Percentiles rank a stretch among this genome's conserved stretches.
These are phyloP conservation scores for Macrophomina pseudophaseolina DNA, from an alignment of 2,329 filamentous ascomycete genomes.

Conservation along the genomic window DNA sequence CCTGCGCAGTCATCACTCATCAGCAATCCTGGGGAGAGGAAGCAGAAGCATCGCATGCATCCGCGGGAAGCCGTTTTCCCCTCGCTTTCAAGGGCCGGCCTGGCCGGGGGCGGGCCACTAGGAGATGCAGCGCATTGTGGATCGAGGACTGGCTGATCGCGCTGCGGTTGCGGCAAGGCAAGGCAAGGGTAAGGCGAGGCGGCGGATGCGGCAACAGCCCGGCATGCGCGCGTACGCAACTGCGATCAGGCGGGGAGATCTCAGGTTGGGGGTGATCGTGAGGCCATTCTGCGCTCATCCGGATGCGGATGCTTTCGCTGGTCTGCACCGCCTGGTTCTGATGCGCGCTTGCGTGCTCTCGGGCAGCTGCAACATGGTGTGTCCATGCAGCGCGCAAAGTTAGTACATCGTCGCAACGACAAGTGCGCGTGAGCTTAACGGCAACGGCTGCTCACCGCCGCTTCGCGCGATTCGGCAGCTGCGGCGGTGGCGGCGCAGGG, in stretches of 20 bases:
- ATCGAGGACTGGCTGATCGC: constrained; percentile 11
- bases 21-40: background rate
- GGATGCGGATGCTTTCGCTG: background rate
- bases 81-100: constrained; percentile 14
- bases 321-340: background rate
- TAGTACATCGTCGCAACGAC: constrained; percentile 1
- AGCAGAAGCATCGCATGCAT: constrained; percentile 24
- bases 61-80: constrained; percentile 23
- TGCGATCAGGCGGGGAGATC: constrained; percentile 24
- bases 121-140: background rate
- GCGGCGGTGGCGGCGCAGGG: background rate
- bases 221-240: constrained; percentile 7
- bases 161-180: constrained; percentile 15
- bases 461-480: constrained; percentile 18
- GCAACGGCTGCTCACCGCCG: constrained; percentile 19
- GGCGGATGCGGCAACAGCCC: constrained; percentile 16
- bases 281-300: constrained; percentile 9
- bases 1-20: background rate
- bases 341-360: constrained; percentile 12
- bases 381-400: constrained; percentile 16
- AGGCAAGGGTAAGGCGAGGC: constrained; percentile 22
- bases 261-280: constrained; percentile 14
- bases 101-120: constrained; percentile 1
- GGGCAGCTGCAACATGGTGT: constrained; percentile 12
- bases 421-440: constrained; percentile 2